Evolutionary conservation across 163 green algal genomes (phyloP).

Genomic region (Scenedesmus sp.): DNA sequence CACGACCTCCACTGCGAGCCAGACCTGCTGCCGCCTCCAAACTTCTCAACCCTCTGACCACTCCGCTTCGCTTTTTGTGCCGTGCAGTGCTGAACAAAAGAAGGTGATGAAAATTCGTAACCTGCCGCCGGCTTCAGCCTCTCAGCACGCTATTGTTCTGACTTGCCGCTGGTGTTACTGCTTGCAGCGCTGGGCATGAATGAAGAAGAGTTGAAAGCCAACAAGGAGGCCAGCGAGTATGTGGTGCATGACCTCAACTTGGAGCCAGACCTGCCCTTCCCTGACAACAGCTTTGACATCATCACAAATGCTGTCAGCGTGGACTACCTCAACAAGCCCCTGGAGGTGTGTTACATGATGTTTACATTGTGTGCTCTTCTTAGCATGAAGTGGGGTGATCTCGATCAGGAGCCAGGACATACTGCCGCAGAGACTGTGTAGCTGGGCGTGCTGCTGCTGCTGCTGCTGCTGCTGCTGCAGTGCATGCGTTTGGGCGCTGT

Average conservation of each 20-base stretch:
- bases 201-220: slow-evolving; percentile 85
- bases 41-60: slow-evolving; percentile 33
- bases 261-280: slow-evolving; percentile 86
- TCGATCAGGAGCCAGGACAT: no score
- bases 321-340: slow-evolving; percentile 91
- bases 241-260: slow-evolving; percentile 83
- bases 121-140: not conserved
- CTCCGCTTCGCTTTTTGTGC: not conserved
- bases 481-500: no score
- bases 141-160: no score
- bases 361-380: not conserved
- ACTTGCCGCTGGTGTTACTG: no score
- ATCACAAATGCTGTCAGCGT: slow-evolving; percentile 90
- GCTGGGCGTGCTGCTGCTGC: not conserved
- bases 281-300: slow-evolving; percentile 91
- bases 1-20: slow-evolving; percentile 86
- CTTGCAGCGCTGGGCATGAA: slow-evolving; percentile 91
- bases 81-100: not conserved
- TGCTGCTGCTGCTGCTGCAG: not conserved
- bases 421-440: no score
- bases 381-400: not conserved
- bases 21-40: slow-evolving; percentile 85
- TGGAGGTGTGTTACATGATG: slow-evolving; percentile 62
- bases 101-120: not conserved
- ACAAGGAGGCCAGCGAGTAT: slow-evolving; percentile 63